Evolutionary conservation across 345 rosid species (phyloP).

Genomic region (Gossypioides kirkii): DNA sequence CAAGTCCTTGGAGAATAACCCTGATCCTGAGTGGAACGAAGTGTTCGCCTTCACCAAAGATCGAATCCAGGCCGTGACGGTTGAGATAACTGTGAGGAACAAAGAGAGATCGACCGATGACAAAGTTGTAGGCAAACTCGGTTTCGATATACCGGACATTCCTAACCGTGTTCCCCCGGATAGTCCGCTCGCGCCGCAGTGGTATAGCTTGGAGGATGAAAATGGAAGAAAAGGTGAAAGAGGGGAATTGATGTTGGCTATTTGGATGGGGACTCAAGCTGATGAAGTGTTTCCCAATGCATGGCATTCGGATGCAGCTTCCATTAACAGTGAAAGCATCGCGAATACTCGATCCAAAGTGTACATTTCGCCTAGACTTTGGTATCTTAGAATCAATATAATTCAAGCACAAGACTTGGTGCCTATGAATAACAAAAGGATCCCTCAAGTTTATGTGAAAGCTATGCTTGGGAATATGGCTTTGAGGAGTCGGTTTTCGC

Average conservation of each 20-base stretch:
- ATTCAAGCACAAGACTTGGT: constrained; percentile 50
- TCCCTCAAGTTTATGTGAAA: constrained; percentile 37
- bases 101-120: constrained; percentile 3
- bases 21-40: constrained; percentile 31
- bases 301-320: constrained; percentile 26
- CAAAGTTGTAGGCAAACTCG: constrained; percentile 27
- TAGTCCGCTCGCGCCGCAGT: constrained; percentile 31
- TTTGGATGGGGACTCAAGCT: constrained; percentile 36
- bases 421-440: constrained; percentile 23
- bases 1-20: constrained; percentile 17
- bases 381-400: constrained; percentile 41
- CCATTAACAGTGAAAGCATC: background rate
- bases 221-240: constrained; percentile 18
- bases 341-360: constrained; percentile 22
- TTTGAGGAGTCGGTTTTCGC: constrained; percentile 13
- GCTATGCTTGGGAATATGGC: constrained; percentile 32
- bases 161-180: constrained; percentile 17
- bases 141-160: constrained; percentile 20
- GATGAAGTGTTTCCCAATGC: constrained; percentile 41
- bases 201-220: constrained; percentile 37
- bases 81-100: constrained; percentile 35
- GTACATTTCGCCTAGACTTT: constrained; percentile 27
- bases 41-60: constrained; percentile 42
- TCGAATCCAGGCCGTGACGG: constrained; percentile 29
- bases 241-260: constrained; percentile 42